Evolutionary conservation across 495 filamentous ascomycete genomes (phyloP).

Genomic region (Copromyces sp.): DNA sequence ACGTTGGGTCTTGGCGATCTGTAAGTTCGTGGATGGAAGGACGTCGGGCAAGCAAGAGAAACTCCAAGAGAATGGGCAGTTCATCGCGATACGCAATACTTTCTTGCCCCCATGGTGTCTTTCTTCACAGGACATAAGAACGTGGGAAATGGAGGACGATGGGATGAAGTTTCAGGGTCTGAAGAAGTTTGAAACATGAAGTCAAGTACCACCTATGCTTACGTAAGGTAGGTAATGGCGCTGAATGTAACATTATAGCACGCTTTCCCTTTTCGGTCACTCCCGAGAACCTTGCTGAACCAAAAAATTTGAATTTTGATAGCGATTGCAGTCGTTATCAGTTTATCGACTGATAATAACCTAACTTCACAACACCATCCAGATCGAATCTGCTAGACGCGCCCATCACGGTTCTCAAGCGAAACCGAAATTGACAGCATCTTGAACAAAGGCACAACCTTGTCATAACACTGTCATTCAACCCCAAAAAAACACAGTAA

Average conservation of each 20-base stretch:
- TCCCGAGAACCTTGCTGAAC: neutral
- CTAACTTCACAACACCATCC: neutral
- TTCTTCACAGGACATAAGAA: no score
- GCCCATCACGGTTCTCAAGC: neutral
- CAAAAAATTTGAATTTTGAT: constrained; percentile 8
- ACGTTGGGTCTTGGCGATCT: neutral
- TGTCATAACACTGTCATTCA: neutral
- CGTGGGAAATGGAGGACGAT: neutral
- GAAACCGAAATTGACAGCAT: constrained; percentile 1
- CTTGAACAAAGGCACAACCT: neutral
- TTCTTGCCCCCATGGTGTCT: neutral
- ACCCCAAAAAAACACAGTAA: neutral
- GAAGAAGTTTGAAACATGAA: neutral
- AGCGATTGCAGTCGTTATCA: neutral
- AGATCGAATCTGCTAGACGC: neutral
- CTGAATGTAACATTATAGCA: neutral
- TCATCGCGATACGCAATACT: neutral
- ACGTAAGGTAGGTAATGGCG: neutral
- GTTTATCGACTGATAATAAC: neutral
- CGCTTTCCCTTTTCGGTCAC: neutral
- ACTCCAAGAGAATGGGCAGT: neutral
- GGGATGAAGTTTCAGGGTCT: neutral
- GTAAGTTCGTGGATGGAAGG: neutral
- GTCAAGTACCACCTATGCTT: neutral
- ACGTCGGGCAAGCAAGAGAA: neutral